Base-by-base conservation (phyloP, 441 rosid genomes). In the Adansonia rubrostipa region DNA sequence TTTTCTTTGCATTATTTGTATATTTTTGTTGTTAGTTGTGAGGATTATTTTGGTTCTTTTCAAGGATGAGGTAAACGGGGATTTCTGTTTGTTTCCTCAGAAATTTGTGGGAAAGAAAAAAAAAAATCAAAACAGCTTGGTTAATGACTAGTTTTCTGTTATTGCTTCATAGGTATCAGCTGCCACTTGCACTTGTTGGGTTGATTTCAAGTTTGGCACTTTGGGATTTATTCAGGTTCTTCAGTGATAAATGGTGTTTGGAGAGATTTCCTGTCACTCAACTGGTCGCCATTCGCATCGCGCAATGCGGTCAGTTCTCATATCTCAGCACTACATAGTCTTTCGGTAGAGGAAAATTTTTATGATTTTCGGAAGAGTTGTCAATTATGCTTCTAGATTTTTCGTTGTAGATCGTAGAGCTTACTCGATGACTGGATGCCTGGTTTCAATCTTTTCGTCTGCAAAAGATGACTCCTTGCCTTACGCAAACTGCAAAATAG, bases 121-220 rank as follows among this genome's bases (percentile, higher is more conserved):
- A 40, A 33, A 54, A 69, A 68, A 51, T 11, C 20, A 11, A 47
- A 47, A 7, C 58, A 69, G 10, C 47, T 57, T 71, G 4, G 62
- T 10, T 50, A 61, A 44, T 42, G 24, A 48, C 47, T 54, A 22
- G 65, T 40, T 57, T 71, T 10, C 48, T 40, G 6, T 65, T 70
- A 28, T 64, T 79, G 65, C 36, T 79, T 65, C 77, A 75, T 66
- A 94, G 98, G 84, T 96, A 94, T 83, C 97, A 92, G 82, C 94
- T 94, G 93, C 97, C 97, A 9, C 86, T 92, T 71, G 93, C 99
- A 61, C 94, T 96, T 73, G 84, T 89, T 67, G 98, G 98, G 76
- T 80, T 94, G 85, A 56, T 93, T 71, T 89, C 92, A 66, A 87
- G 97, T 83, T 90, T 96, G 88, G 97, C 89, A 3, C 80, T 96